A percentile compares a stretch with the other conserved stretches of the same genome.
Conservation (phyloP, 2,329 filamentous ascomycete species). For the Nemania abortiva region DNA sequence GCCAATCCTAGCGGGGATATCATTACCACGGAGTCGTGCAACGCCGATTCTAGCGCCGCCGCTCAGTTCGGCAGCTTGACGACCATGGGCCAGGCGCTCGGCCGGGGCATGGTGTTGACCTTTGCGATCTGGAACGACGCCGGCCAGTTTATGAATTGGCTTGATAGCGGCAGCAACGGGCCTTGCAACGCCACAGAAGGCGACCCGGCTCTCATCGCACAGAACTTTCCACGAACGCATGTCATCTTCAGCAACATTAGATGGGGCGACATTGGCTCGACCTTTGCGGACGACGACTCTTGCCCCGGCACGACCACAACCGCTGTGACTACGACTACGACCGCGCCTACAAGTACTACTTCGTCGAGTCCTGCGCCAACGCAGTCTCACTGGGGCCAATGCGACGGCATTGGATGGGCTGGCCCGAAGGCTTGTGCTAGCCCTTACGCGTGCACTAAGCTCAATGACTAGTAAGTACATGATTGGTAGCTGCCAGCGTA, state of each 20-base stretch:
- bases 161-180: conserved; percentile 63
- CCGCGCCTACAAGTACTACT: conserved; percentile 13
- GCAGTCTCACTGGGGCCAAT: conserved; percentile 28
- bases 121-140: conserved; percentile 69
- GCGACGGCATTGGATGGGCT: conserved; percentile 30
- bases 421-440: conserved; percentile 31
- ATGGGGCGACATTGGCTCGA: conserved; percentile 48
- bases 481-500: neutral
- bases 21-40: conserved; percentile 45
- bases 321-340: conserved; percentile 5
- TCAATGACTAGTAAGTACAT: conserved; percentile 35
- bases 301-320: conserved; percentile 15
- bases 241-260: conserved; percentile 48
- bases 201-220: conserved; percentile 54
- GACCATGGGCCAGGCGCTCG: conserved; percentile 59
- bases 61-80: conserved; percentile 55
- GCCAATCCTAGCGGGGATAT: conserved; percentile 47
- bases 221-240: conserved; percentile 42
- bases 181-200: conserved; percentile 68
- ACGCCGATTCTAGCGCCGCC: conserved; percentile 41
- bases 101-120: conserved; percentile 64
- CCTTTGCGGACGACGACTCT: conserved; percentile 25
- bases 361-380: conserved; percentile 15
- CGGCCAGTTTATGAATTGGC: conserved; percentile 67
- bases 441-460: conserved; percentile 23